Percentiles rank a stretch among this genome's conserved stretches.
Evolutionary conservation across 75 land plant genomes (phyloP).

Genomic region (Cupressus sempervirens): DNA sequence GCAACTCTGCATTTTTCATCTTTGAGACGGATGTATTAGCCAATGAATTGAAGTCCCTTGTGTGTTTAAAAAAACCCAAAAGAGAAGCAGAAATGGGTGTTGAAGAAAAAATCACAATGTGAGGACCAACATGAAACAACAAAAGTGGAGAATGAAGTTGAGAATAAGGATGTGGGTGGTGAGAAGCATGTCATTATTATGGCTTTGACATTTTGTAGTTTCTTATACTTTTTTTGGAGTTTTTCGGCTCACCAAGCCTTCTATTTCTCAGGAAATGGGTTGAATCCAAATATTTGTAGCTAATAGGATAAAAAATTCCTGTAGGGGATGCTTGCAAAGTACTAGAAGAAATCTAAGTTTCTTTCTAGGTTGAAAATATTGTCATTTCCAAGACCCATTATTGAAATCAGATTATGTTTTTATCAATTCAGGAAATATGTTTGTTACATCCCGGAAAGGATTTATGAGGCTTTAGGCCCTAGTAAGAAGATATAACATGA

Average conservation of each 20-base stretch:
- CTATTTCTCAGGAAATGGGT: neutral
- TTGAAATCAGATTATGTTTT: neutral
- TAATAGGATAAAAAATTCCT: constrained; percentile 65
- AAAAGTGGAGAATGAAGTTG: neutral
- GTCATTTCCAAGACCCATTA: no score
- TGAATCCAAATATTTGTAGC: constrained; percentile 52
- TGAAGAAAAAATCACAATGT: constrained; percentile 28
- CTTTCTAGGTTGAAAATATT: neutral
- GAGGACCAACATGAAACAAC: neutral
- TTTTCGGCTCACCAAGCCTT: constrained; percentile 42
- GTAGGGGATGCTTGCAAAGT: constrained; percentile 72
- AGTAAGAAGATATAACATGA: constrained; percentile 80
- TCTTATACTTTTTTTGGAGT: constrained; percentile 54
- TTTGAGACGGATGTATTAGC: neutral
- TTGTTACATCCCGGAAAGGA: constrained; percentile 77
- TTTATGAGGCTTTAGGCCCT: constrained; percentile 85
- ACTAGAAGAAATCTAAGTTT: no score
- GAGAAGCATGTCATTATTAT: constrained; percentile 52
- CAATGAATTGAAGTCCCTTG: neutral
- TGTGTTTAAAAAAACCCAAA: constrained; percentile 21
- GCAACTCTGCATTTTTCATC: neutral
- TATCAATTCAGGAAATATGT: constrained; percentile 60
- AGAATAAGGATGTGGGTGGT: neutral
- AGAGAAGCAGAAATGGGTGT: constrained; percentile 51
- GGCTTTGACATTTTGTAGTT: constrained; percentile 50